Percentiles rank a stretch among this genome's conserved stretches.
Evolutionary conservation across 495 filamentous ascomycete species (phyloP).

Genomic region (Aspergillus incahuasiensis): DNA sequence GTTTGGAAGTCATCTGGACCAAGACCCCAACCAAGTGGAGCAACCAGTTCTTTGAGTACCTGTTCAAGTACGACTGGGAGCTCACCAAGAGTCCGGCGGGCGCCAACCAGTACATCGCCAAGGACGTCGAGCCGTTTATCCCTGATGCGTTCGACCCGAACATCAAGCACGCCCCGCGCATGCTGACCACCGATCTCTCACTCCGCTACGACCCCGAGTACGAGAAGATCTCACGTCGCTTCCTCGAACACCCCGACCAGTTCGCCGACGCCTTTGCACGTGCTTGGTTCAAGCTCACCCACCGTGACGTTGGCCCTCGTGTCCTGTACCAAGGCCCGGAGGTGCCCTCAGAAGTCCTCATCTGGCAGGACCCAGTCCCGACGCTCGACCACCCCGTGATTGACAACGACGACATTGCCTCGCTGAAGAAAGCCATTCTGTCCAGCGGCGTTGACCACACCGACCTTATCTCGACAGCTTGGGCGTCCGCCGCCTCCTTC

Average conservation of each 20-base stretch:
- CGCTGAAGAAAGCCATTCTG: slow-evolving; percentile 62
- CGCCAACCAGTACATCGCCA: slow-evolving; percentile 69
- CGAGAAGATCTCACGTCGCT: slow-evolving; percentile 67
- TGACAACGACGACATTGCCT: slow-evolving; percentile 51
- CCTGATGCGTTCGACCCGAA: slow-evolving; percentile 61
- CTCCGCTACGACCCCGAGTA: slow-evolving; percentile 64
- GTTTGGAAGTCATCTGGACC: slow-evolving; percentile 71
- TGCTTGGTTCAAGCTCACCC: slow-evolving; percentile 75
- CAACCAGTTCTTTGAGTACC: slow-evolving; percentile 63
- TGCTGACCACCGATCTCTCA: slow-evolving; percentile 69
- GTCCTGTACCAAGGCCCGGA: slow-evolving; percentile 65
- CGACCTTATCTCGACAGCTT: slow-evolving; percentile 58
- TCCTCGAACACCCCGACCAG: slow-evolving; percentile 59
- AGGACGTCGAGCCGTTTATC: slow-evolving; percentile 58
- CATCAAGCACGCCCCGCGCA: slow-evolving; percentile 62
- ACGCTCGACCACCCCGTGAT: slow-evolving; percentile 49
- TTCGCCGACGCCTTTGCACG: slow-evolving; percentile 60
- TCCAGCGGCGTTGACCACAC: slow-evolving; percentile 48
- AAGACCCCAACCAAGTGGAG: slow-evolving; percentile 64
- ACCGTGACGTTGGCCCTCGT: slow-evolving; percentile 68
- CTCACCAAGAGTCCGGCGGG: slow-evolving; percentile 66
- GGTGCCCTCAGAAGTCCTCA: slow-evolving; percentile 54
- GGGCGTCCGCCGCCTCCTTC: slow-evolving; percentile 69
- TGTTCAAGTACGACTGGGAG: slow-evolving; percentile 76
- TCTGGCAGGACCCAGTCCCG: slow-evolving; percentile 66